phyloP scores from a whole-genome alignment of 192 early-diverging fungal species.

The Lobulomyces angularis region DNA sequence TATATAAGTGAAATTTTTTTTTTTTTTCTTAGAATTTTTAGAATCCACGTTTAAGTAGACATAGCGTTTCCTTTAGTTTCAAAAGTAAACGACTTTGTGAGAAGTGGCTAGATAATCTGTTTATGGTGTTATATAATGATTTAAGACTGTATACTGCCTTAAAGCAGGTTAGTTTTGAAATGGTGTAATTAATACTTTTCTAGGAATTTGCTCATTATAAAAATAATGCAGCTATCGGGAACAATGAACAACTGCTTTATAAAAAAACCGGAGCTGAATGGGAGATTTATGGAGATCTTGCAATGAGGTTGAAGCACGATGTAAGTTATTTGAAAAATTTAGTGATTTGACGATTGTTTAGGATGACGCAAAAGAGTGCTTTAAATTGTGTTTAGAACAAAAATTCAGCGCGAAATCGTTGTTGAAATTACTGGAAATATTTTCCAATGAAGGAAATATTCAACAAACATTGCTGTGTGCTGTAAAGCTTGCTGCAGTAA shows the following conservation, averaged over 20 bases:
- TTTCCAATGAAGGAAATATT: constrained; percentile 68
- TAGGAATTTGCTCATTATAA: constrained; percentile 68
- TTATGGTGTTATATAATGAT: constrained; percentile 98
- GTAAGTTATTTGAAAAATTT: constrained; percentile 21
- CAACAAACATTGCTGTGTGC: constrained; percentile 65
- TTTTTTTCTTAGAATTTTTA: background rate
- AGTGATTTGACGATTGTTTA: constrained; percentile 6
- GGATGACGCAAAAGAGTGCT: constrained; percentile 87
- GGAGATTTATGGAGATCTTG: constrained; percentile 93
- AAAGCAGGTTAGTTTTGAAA: constrained; percentile 37
- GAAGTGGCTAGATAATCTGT: constrained; percentile 98
- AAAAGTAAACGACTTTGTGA: constrained; percentile 95
- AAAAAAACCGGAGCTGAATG: constrained; percentile 94
- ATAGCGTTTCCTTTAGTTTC: constrained; percentile 52
- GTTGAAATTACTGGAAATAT: constrained; percentile 71
- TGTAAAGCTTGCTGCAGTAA: constrained; percentile 69
- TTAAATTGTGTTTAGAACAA: constrained; percentile 71
- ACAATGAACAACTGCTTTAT: constrained; percentile 55
- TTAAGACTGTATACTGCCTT: constrained; percentile 87
- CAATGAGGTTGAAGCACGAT: constrained; percentile 69
- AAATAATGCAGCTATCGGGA: constrained; percentile 22
- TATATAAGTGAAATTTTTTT: constrained; percentile 10
- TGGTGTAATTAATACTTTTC: constrained; percentile 10
- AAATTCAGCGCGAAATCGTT: constrained; percentile 89
- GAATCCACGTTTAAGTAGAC: constrained; percentile 3